Percentiles rank a stretch among this genome's conserved stretches.
Conservation (phyloP, 495 filamentous ascomycete genomes). For the Endocarpon pusillum region DNA sequence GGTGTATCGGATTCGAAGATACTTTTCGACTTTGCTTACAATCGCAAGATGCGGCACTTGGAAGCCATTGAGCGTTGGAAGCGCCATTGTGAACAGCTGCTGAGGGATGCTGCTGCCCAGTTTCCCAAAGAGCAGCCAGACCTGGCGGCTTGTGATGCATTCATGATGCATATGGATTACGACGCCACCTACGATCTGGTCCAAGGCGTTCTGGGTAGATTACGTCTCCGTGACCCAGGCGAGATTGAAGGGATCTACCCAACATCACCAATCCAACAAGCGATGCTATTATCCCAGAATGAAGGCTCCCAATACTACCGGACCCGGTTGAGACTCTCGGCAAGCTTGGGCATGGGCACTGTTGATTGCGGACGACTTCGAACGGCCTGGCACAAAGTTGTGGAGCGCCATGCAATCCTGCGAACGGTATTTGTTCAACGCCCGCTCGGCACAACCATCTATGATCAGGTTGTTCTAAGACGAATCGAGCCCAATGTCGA, state of each 20-base stretch:
- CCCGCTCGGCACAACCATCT: slow-evolving; percentile 15
- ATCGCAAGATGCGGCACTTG: slow-evolving; percentile 39
- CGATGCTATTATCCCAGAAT: slow-evolving; percentile 27
- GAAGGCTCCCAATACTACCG: too few species aligned
- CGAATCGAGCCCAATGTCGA: slow-evolving; percentile 7
- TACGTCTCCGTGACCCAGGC: slow-evolving; percentile 2
- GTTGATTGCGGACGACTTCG: too few species aligned
- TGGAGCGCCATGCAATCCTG: slow-evolving; percentile 27
- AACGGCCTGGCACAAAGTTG: slow-evolving; percentile 32
- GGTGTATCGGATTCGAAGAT: slow-evolving; percentile 42
- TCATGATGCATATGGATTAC: slow-evolving; percentile 43
- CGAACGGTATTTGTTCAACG: slow-evolving; percentile 30
- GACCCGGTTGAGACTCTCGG: too few species aligned
- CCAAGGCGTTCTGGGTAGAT: slow-evolving; percentile 3
- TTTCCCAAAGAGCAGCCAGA: slow-evolving; percentile 30
- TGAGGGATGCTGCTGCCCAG: slow-evolving; percentile 31
- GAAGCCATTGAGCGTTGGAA: slow-evolving; percentile 41
- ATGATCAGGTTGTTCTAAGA: slow-evolving; percentile 26
- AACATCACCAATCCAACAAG: slow-evolving; percentile 26
- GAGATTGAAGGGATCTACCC: slow-evolving; percentile 27
- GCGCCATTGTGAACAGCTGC: slow-evolving; percentile 34
- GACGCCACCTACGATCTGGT: slow-evolving; percentile 33
- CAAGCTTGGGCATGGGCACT: too few species aligned
- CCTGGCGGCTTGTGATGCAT: slow-evolving; percentile 42
- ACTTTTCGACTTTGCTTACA: slow-evolving; percentile 48